Evolutionary conservation across 768 basidiomycete species (phyloP).

Genomic region (Rhodotorula toruloides): DNA sequence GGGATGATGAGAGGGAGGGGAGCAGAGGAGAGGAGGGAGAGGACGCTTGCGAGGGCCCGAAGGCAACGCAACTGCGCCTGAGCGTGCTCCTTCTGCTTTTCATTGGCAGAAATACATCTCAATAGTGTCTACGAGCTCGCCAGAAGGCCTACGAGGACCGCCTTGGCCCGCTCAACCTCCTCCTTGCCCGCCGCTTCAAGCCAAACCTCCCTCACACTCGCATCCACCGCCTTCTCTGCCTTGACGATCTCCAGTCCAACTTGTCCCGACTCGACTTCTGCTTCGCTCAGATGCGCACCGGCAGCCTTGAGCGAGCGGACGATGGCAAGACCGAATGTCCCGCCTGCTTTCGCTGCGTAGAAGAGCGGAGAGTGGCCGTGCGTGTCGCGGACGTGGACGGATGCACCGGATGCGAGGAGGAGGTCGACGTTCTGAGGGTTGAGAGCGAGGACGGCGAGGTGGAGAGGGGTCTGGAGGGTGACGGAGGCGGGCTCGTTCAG

Average conservation of each 20-base stretch:
- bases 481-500: constrained; percentile 37
- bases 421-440: constrained; percentile 34
- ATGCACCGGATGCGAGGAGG: constrained; percentile 43
- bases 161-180: constrained; percentile 16
- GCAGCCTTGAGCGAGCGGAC: constrained; percentile 38
- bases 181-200: constrained; percentile 15
- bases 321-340: constrained; percentile 18
- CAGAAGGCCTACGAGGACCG: neutral
- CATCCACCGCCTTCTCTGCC: neutral
- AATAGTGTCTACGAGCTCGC: neutral
- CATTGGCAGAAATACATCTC: too few species aligned
- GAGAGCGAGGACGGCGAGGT: constrained; percentile 43
- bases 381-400: constrained; percentile 44
- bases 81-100: too few species aligned
- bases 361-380: constrained; percentile 41
- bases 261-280: constrained; percentile 35
- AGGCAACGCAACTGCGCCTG: too few species aligned
- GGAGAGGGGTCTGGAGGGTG: constrained; percentile 41
- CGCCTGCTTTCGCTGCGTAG: constrained; percentile 36
- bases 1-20: too few species aligned
- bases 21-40: too few species aligned
- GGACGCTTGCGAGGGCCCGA: too few species aligned
- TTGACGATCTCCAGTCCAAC: constrained; percentile 28
- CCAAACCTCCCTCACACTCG: constrained; percentile 3
- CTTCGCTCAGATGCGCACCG: constrained; percentile 41